Base-by-base conservation (phyloP, 129 eudicot species). In the Ambrosia artemisiifolia region DNA sequence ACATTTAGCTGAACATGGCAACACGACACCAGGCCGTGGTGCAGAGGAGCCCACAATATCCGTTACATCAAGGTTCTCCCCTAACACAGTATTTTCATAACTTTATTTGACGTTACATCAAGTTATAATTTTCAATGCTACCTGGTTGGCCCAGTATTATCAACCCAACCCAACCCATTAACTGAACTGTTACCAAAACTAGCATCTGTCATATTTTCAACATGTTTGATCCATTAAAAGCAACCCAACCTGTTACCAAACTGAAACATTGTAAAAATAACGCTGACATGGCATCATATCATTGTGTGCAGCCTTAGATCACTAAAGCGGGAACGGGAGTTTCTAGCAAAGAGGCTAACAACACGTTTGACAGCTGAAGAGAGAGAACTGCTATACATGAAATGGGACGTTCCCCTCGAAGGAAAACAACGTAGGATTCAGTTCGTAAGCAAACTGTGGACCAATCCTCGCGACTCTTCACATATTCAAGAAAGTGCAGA, bases 341-440 rank as follows among this genome's bases (percentile, higher is more conserved):
- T 89, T 70, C 86, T 93, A 28, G 98, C 96, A 16, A 93, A 84
- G 83, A 85, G 98, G 75, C 72, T 93, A 74, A 69, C 79, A 9
- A 84, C 87, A 8, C 90, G 92, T 38, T 79, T 93, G 77, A 80
- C 84, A 51, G 72, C 78, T 5, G 98, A 93, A 17, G 98, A 93
- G 75, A 86, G 95, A 76, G 96, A 89, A 12, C 55, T 79, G 11
- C 35, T 87, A 60, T 93, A 87, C 88, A 87, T 82, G 72, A 93
- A 93, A 82, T 93, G 96, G 96, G 95, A 91, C 5, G 91, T 93
- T 12, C 92, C 98, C 0, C 71, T 93, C 18, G 98, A 93, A 62
- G 98, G 96, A 50, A 90, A 93, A 65, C 98, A 93, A 43, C 85
- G 98, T 63, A 87, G 82, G 83, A 74, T 93, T 63, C 96, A 93